Base-by-base conservation (phyloP, 2,329 filamentous ascomycete genomes). In the Sclerotiophoma versabilis region DNA sequence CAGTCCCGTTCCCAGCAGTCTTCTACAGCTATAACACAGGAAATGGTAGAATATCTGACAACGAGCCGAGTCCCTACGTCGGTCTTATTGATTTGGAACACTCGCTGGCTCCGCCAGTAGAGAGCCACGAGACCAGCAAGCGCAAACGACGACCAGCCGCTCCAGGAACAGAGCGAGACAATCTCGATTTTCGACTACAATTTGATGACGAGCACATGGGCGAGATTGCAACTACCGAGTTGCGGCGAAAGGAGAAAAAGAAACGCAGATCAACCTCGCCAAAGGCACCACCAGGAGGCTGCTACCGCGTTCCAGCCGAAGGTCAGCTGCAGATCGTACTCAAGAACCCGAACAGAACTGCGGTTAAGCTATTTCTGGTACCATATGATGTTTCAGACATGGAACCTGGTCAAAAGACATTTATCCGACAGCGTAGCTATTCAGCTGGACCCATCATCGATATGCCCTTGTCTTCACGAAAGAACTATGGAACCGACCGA, bases 261-360 rank as follows among this genome's bases (percentile, higher is more conserved):
- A 88, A 84, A 59, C 83, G 88, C 45, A 81, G 84, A 25, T 77
- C 79, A 9, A 69, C 73, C 5, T 80, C 78, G 7, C 84, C 85
- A 1, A 87, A 84, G 74, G 85, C 88, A 14, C 91, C 92, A 0
- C 90, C 91, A 0, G 92, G 92, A 7, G 93, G 95, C 29, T 91
- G 90, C 69, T 99, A 98, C 73, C 88, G 95, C 36, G 96, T 99
- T 47, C 95, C 95, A 0, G 88, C 95, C 69, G 90, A 93, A 73
- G 95, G 95, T 0, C 95, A 98, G 75, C 81, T 99, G 12, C 95
- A 99, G 68, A 96, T 99, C 60, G 89, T 99, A 58, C 91, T 99
- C 73, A 98, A 98, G 74, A 99, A 98, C 67, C 93, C 93, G 14
- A 96, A 98, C 78, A 98, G 98, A 72, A 98, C 95, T 3, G 95